phyloP scores from a whole-genome alignment of 2,329 filamentous ascomycete species.

The Aspergillus aculeatinus region DNA sequence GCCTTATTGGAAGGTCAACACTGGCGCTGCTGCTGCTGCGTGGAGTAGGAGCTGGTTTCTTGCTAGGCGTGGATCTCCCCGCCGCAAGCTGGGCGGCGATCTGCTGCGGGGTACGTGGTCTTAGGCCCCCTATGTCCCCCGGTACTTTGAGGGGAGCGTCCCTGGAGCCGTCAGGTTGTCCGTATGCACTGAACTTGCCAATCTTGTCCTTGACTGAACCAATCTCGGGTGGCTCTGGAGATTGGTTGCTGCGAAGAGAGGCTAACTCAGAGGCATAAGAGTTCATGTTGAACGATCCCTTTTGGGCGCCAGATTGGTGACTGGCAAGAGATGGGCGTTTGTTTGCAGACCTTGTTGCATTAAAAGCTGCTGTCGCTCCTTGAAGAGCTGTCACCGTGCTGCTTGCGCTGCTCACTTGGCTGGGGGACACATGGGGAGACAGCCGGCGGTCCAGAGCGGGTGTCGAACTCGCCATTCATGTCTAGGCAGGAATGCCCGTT shows the following conservation, averaged over 20 bases:
- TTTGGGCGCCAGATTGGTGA: constrained; percentile 18
- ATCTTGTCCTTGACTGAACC: constrained; percentile 43
- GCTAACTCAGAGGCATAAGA: constrained; percentile 15
- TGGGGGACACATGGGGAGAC: constrained; percentile 23
- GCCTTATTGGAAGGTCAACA: constrained; percentile 8
- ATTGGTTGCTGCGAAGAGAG: constrained; percentile 19
- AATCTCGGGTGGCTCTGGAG: constrained; percentile 29
- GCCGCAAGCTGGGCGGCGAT: constrained; percentile 39
- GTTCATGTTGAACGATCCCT: constrained; percentile 20
- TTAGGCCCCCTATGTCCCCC: constrained; percentile 13
- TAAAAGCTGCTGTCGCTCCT: constrained; percentile 40
- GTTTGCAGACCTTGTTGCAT: constrained; percentile 22
- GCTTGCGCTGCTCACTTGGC: constrained; percentile 17
- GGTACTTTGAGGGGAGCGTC: constrained; percentile 16
- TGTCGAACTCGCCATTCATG: constrained; percentile 34
- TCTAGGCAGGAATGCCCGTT: constrained; percentile 14
- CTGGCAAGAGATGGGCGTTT: constrained; percentile 16
- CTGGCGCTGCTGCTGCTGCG: constrained; percentile 1
- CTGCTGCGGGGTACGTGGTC: constrained; percentile 26
- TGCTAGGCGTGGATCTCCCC: constrained; percentile 25
- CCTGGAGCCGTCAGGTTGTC: constrained; percentile 15
- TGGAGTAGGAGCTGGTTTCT: constrained; percentile 12
- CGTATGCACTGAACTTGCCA: constrained; percentile 31
- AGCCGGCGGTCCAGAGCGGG: constrained; percentile 30
- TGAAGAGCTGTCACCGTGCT: constrained; percentile 30